A percentile compares a stretch with the other conserved stretches of the same genome.
Conservation (phyloP, 768 basidiomycete genomes). For the Pulveroboletus sp. region DNA sequence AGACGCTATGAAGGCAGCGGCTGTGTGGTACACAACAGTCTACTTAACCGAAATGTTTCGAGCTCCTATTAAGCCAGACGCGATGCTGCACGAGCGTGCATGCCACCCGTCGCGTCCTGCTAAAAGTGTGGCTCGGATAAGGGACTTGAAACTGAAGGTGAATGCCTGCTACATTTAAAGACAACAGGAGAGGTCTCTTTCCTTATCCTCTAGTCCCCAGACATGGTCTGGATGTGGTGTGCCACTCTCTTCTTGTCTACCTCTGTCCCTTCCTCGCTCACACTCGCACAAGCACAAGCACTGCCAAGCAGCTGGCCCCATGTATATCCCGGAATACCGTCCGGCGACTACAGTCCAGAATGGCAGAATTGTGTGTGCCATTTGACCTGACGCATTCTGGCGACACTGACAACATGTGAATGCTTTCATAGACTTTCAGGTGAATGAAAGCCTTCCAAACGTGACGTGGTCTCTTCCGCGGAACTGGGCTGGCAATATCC, state of each 20-base stretch:
- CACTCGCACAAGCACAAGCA: not conserved
- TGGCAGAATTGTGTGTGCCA: conserved; percentile 56
- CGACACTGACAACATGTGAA: not conserved
- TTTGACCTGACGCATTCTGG: conserved; percentile 24
- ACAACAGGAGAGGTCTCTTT: too few relatives aligned
- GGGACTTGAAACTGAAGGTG: too few relatives aligned
- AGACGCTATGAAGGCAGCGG: too few relatives aligned
- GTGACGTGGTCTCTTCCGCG: conserved; percentile 46
- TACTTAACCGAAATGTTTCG: too few relatives aligned
- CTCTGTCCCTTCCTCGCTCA: not conserved
- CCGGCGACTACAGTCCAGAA: conserved; percentile 45
- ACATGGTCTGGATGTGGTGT: not conserved
- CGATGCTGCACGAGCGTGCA: too few relatives aligned
- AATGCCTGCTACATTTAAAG: too few relatives aligned
- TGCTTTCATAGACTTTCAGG: conserved; percentile 46
- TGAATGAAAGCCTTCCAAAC: conserved; percentile 53
- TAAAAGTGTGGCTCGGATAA: too few relatives aligned
- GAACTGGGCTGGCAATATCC: conserved; percentile 52
- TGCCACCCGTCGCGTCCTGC: too few relatives aligned
- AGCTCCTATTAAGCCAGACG: too few relatives aligned
- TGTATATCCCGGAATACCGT: conserved; percentile 39
- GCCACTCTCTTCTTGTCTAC: not conserved
- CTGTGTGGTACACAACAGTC: too few relatives aligned
- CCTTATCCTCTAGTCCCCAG: too few relatives aligned
- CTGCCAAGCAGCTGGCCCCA: conserved; percentile 30